phyloP scores from a whole-genome alignment of 441 rosid genomes.

The Euphorbia celastroides region DNA sequence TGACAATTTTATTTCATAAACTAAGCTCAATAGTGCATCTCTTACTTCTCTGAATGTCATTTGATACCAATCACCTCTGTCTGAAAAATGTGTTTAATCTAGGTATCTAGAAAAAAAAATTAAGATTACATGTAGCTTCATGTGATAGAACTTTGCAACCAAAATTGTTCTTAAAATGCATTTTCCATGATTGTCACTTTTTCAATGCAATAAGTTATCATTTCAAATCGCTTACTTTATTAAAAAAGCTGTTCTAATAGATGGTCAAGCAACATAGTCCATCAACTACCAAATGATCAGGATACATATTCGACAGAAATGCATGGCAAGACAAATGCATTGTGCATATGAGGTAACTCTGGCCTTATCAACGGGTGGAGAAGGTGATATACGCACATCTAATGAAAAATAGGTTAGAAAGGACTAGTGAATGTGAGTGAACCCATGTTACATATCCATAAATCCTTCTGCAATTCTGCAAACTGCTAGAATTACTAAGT shows the following conservation, averaged over 20 bases:
- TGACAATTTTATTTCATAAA: not conserved
- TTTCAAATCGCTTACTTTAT: not conserved
- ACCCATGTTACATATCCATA: not conserved
- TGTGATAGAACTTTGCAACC: not conserved
- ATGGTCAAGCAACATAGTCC: not conserved
- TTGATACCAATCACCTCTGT: not conserved
- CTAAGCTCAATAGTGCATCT: not conserved
- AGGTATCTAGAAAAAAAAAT: conserved; percentile 11
- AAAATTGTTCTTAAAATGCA: not conserved
- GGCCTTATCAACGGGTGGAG: no score
- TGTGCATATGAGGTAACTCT: no score
- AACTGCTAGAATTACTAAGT: not conserved
- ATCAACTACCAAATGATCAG: not conserved
- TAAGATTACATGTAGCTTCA: not conserved
- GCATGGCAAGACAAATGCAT: not conserved
- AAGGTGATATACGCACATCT: no score
- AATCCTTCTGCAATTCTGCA: not conserved
- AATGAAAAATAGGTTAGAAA: not conserved
- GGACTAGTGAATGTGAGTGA: not conserved
- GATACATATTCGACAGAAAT: not conserved
- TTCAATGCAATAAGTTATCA: conserved; percentile 6
- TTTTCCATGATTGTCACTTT: not conserved
- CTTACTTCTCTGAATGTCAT: conserved; percentile 4
- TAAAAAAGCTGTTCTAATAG: not conserved
- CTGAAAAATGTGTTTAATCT: conserved; percentile 3